A percentile compares a stretch with the other conserved stretches of the same genome.
Evolutionary conservation across 768 basidiomycete species (phyloP).

Genomic region (Lactifluus subvellereus): DNA sequence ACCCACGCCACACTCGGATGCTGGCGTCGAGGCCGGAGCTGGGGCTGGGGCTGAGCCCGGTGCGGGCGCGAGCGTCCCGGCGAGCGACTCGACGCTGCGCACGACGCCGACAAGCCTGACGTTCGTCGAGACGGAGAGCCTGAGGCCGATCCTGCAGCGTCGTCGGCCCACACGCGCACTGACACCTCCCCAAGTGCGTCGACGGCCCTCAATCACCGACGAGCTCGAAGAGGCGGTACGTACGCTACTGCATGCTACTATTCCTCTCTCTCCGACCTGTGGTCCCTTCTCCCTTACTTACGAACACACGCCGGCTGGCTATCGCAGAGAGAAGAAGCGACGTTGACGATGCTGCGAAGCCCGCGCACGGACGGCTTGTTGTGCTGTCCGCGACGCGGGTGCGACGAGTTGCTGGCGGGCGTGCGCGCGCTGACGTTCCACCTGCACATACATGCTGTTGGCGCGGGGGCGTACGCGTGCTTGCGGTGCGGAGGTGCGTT

Average conservation of each 20-base stretch:
- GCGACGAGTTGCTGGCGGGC: slow-evolving; percentile 14
- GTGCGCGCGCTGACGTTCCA: slow-evolving; percentile 23
- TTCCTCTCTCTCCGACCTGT: background rate
- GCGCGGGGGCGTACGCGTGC: slow-evolving; percentile 9
- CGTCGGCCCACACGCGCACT: slow-evolving; percentile 7
- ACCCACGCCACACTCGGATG: background rate
- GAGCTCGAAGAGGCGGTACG: slow-evolving; percentile 24
- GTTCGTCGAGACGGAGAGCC: slow-evolving; percentile 11
- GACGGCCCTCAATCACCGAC: slow-evolving; percentile 12
- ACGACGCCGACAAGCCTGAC: slow-evolving; percentile 19
- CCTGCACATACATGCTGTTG: slow-evolving; percentile 22
- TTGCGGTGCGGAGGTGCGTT: slow-evolving; percentile 17
- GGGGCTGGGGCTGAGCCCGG: background rate
- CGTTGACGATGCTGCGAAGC: slow-evolving; percentile 11
- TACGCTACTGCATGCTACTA: no score
- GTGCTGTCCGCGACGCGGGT: slow-evolving; percentile 17
- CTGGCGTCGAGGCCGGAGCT: background rate
- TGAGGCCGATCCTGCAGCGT: background rate
- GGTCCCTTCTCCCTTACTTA: background rate
- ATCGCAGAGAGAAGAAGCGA: slow-evolving; percentile 22
- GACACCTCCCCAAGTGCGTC: slow-evolving; percentile 15
- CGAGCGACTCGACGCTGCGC: slow-evolving; percentile 12
- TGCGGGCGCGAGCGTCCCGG: background rate
- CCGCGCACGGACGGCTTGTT: slow-evolving; percentile 11
- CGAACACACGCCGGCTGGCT: no score